A percentile compares a stretch with the other conserved stretches of the same genome.
These are phyloP conservation scores for Paecilomyces niveus DNA, from an alignment of 2,329 filamentous ascomycete genomes.

Conservation along the genomic window DNA sequence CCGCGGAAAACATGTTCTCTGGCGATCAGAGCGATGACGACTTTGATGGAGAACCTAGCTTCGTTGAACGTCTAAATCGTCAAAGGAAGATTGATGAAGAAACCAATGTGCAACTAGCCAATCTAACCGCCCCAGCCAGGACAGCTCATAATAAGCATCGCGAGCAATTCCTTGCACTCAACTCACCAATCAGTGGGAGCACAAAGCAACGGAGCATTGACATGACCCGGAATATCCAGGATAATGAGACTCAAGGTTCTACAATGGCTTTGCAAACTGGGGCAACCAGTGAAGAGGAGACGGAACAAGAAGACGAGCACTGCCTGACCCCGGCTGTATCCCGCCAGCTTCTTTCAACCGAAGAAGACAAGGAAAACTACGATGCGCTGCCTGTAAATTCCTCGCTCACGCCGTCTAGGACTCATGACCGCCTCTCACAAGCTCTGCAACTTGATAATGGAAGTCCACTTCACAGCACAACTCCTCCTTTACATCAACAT, in stretches of 20 bases:
- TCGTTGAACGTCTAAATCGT: conserved; percentile 25
- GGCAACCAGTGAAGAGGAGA: conserved; percentile 36
- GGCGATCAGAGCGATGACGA: conserved; percentile 34
- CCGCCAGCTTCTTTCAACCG: conserved; percentile 23
- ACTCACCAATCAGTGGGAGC: background rate
- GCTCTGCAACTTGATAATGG: conserved; percentile 22
- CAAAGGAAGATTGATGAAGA: conserved; percentile 27
- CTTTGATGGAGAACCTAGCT: conserved; percentile 37
- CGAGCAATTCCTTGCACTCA: conserved; percentile 1
- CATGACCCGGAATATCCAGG: conserved; percentile 5
- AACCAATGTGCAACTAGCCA: conserved; percentile 27
- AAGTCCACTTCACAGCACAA: conserved; percentile 7
- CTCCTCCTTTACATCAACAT: background rate
- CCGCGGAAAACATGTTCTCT: conserved; percentile 26
- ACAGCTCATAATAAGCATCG: conserved; percentile 7
- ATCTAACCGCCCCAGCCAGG: conserved; percentile 25
- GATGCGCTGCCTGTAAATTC: conserved; percentile 19
- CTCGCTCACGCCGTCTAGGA: conserved; percentile 22
- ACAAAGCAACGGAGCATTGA: conserved; percentile 2
- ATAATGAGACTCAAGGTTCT: conserved; percentile 14
- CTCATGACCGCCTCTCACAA: conserved; percentile 33
- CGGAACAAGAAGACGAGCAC: conserved; percentile 39
- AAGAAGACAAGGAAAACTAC: conserved; percentile 44
- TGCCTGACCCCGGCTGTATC: conserved; percentile 18
- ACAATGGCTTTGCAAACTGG: conserved; percentile 14